Conservation (phyloP, 331 rosid genomes). For the Acacia pycnantha region DNA sequence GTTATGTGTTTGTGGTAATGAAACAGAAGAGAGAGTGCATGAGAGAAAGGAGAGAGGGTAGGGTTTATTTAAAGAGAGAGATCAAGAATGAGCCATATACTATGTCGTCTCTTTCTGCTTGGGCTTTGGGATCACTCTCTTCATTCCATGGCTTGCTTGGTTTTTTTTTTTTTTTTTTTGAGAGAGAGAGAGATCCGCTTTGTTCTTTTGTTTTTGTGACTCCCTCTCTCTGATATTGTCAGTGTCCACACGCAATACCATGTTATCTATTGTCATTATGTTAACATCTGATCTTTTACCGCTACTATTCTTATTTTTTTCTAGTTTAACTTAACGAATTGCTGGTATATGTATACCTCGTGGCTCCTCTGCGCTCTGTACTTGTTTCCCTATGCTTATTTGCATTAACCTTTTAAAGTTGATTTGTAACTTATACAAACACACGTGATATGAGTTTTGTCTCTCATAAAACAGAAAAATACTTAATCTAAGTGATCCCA, state of each 20-base stretch:
- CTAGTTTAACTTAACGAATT: background rate
- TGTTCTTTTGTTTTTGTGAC: slow-evolving; percentile 12
- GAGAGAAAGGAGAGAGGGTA: background rate
- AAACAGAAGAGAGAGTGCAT: background rate
- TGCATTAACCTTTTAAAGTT: no score
- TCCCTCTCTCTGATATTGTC: slow-evolving; percentile 21
- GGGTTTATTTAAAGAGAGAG: slow-evolving; percentile 19
- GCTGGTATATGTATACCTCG: no score
- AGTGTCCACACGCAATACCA: slow-evolving; percentile 44
- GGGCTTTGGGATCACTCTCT: slow-evolving; percentile 5
- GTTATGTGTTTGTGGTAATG: background rate
- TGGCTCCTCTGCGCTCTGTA: no score
- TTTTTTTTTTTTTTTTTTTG: background rate
- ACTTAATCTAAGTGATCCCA: no score
- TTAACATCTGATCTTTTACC: background rate
- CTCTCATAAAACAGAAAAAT: no score
- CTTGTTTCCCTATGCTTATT: no score
- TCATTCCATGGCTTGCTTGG: background rate
- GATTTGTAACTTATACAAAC: no score
- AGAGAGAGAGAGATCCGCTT: background rate
- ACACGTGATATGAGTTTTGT: no score
- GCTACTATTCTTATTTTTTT: no score
- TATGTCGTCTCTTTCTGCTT: slow-evolving; percentile 14
- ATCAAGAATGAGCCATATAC: slow-evolving; percentile 9
- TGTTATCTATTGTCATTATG: slow-evolving; percentile 21